Evolutionary conservation across 192 early-diverging fungal species (phyloP).

Genomic region (Obelidium mucronatum): DNA sequence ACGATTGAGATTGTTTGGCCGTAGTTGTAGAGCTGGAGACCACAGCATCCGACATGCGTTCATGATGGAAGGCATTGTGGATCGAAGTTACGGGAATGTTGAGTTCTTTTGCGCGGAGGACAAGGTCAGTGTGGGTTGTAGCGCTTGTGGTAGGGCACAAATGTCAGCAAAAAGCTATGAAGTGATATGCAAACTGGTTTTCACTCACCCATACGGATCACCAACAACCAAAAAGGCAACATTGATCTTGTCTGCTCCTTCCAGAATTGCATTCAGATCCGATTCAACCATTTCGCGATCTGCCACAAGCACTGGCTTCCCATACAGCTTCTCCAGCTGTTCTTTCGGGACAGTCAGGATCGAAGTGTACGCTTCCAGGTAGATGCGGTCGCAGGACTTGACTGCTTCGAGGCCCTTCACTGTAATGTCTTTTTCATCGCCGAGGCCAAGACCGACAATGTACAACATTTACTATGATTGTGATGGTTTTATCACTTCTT

Average conservation of each 20-base stretch:
- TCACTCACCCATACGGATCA: constrained; percentile 87
- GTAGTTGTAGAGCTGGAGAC: constrained; percentile 97
- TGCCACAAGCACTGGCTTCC: constrained; percentile 82
- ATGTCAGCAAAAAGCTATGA: no score
- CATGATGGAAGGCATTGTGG: constrained; percentile 99
- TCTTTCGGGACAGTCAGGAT: constrained; percentile 89
- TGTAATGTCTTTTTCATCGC: constrained; percentile 96
- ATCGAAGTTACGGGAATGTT: constrained; percentile 87
- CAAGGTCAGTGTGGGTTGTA: constrained; percentile 96
- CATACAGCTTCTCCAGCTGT: constrained; percentile 88
- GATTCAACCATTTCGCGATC: constrained; percentile 98
- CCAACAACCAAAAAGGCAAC: constrained; percentile 97
- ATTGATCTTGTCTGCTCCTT: constrained; percentile 85
- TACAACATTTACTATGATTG: constrained; percentile 6
- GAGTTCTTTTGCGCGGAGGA: constrained; percentile 90
- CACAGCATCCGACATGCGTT: constrained; percentile 96
- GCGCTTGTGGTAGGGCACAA: constrained; percentile 66
- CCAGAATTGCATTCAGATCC: constrained; percentile 86
- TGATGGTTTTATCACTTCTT: not conserved
- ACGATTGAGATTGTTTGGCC: constrained; percentile 99
- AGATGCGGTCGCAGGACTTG: constrained; percentile 83
- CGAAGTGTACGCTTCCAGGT: constrained; percentile 95
- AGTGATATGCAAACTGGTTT: no score
- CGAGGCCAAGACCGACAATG: constrained; percentile 91
- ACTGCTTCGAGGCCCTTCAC: constrained; percentile 96